Base-by-base conservation (phyloP, 1,284 basidiomycete species). In the Ceratobasidium sp. region DNA sequence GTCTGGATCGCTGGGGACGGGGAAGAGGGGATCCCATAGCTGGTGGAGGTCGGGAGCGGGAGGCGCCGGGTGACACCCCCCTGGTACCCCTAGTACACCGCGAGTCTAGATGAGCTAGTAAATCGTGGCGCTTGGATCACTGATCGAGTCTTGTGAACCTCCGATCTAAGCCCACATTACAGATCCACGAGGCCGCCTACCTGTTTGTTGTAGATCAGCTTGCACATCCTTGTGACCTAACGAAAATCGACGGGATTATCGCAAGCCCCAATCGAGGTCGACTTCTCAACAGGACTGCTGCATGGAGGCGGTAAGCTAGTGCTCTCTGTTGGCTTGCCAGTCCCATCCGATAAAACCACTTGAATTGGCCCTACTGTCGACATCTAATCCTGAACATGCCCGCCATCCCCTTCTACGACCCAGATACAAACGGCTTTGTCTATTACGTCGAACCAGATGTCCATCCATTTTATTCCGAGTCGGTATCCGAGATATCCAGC, bases 401-500 rank as follows among this genome's bases (percentile, higher is more conserved):
- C 23, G 56, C 11, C 23, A 58, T 58, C 36, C 56, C 56, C 16
- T 40, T 58, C 40, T 69, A 69, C 25, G 66, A 69, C 28, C 46
- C 53, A n/a, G 54, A 58, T 14, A 59, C 66, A 14, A 54, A 69
- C 7, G 66, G 54, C 2, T 28, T 58, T 69, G 54, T 69, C 21
- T 69, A 69, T 25, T 12, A 42, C 21, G 53, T 69, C 12, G 51
- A 59, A 23, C 66, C 44, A 6, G 54, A 58, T 1, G 36, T 58
- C 5, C 38, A 61, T 21, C 9, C n/a, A 7, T 53, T 56, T 21
- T 40, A 49, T 33, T 69, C 53, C 12, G 66, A 69, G n/a, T 25
- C 54, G 54, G 28, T 56, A 18, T 42, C 66, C 48, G 56, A 40
- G 9, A 69, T 69, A 5, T 58, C 66, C 21, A 49, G 66, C 25